These are phyloP conservation scores for Russula lepida DNA, from an alignment of 768 basidiomycete species.

Conservation along the genomic window DNA sequence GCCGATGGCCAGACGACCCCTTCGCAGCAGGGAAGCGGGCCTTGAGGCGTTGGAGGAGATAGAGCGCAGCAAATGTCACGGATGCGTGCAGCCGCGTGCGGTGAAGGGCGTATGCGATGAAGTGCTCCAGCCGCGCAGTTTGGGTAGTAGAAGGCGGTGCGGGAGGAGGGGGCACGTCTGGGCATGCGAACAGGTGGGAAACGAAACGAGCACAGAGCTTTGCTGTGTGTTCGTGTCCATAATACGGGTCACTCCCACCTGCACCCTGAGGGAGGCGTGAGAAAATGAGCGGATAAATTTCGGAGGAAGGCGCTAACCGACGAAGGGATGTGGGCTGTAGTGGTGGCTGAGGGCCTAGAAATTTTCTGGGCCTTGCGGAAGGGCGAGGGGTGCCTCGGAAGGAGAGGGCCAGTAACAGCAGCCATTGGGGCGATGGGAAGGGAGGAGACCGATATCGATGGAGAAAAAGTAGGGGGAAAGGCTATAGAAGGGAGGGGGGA, in stretches of 20 bases:
- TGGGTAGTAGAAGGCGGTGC: conserved; percentile 24
- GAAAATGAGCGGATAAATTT: conserved; percentile 8
- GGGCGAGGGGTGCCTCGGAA: conserved; percentile 27
- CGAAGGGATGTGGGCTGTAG: conserved; percentile 9
- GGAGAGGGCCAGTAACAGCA: conserved; percentile 24
- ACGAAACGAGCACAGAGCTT: conserved; percentile 72
- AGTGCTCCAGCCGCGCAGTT: conserved; percentile 53
- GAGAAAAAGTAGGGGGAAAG: conserved; percentile 3
- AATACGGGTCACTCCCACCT: conserved; percentile 43
- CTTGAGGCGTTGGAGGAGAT: conserved; percentile 78
- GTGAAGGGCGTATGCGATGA: conserved; percentile 83
- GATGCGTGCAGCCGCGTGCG: conserved; percentile 56
- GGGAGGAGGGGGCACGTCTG: conserved; percentile 57
- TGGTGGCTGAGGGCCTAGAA: conserved; percentile 4
- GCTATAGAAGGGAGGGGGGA: conserved; percentile 18
- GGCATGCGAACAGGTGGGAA: conserved; percentile 78
- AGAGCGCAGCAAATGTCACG: conserved; percentile 52
- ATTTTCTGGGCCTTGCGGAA: conserved; percentile 23
- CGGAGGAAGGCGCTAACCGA: conserved; percentile 14
- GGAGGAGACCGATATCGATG: conserved; percentile 18
- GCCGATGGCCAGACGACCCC: conserved; percentile 80
- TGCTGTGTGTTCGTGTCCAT: conserved; percentile 70
- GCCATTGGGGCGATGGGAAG: conserved; percentile 21
- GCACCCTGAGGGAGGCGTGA: conserved; percentile 8
- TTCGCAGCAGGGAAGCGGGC: conserved; percentile 86